Conservation (phyloP, 2,329 filamentous ascomycete genomes). For the Metarhizium anisopliae region DNA sequence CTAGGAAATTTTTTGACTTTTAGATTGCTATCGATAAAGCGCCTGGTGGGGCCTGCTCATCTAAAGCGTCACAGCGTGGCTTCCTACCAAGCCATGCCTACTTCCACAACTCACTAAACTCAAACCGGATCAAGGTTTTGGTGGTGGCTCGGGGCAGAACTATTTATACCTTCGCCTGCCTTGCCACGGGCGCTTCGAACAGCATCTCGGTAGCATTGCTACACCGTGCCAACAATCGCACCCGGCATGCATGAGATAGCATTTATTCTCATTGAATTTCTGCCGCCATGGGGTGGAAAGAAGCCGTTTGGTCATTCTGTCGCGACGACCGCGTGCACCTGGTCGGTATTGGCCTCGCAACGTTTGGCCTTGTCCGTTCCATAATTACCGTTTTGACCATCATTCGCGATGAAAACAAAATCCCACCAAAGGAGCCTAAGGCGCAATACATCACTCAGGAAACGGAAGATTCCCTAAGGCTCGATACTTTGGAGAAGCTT, state of each 20-base stretch:
- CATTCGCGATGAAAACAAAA: slow-evolving; percentile 55
- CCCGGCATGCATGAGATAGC: background rate
- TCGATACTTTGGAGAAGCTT: slow-evolving; percentile 58
- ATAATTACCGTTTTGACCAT: slow-evolving; percentile 50
- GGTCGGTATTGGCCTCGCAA: slow-evolving; percentile 45
- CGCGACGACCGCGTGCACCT: slow-evolving; percentile 47
- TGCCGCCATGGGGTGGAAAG: slow-evolving; percentile 29
- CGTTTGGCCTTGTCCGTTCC: slow-evolving; percentile 47
- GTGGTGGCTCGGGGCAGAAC: slow-evolving; percentile 15
- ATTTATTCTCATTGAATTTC: background rate
- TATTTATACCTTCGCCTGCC: background rate
- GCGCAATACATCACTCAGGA: slow-evolving; percentile 67
- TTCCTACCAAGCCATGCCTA: background rate
- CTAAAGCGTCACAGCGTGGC: no score
- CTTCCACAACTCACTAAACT: background rate
- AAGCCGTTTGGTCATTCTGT: slow-evolving; percentile 18
- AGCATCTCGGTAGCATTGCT: background rate
- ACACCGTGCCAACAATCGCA: background rate
- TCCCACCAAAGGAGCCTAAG: slow-evolving; percentile 55
- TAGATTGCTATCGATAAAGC: slow-evolving; percentile 10
- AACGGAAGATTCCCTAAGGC: slow-evolving; percentile 61
- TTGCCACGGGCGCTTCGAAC: background rate
- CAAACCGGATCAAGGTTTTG: slow-evolving; percentile 5
- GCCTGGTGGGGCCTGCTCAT: background rate
- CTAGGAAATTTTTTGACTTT: slow-evolving; percentile 7